phyloP scores from a whole-genome alignment of 345 rosid species.

The Citropsis articulata region DNA sequence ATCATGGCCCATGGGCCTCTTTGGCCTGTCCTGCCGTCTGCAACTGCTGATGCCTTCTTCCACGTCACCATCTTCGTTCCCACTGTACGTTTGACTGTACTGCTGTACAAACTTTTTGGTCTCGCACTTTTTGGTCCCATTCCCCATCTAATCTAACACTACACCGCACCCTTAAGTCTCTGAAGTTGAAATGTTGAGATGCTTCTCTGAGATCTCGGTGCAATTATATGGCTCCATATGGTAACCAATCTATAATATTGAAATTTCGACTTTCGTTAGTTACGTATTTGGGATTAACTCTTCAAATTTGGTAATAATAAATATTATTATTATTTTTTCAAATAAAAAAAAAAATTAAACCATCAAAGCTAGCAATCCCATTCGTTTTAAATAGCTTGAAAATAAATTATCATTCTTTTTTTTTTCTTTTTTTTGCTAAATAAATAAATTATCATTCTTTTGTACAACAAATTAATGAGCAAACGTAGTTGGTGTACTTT shows the following conservation, averaged over 20 bases:
- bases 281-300: background rate
- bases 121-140: background rate
- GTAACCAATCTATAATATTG: background rate
- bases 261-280: background rate
- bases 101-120: background rate
- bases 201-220: background rate
- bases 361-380: too few relatives aligned
- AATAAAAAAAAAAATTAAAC: background rate
- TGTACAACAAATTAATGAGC: too few relatives aligned
- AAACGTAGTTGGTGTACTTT: too few relatives aligned
- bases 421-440: too few relatives aligned
- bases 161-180: background rate
- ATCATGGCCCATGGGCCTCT: too few relatives aligned
- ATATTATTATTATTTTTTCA: background rate
- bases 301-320: too few relatives aligned
- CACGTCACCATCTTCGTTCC: conserved; percentile 18
- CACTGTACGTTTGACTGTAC: background rate
- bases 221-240: background rate
- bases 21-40: background rate
- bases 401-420: too few relatives aligned
- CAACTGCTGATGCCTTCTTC: conserved; percentile 15
- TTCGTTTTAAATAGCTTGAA: too few relatives aligned
- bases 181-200: background rate
- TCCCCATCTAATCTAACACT: background rate
- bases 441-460: too few relatives aligned